These are phyloP conservation scores for Boletus mariae DNA, from an alignment of 1,284 basidiomycete genomes.

Conservation along the genomic window DNA sequence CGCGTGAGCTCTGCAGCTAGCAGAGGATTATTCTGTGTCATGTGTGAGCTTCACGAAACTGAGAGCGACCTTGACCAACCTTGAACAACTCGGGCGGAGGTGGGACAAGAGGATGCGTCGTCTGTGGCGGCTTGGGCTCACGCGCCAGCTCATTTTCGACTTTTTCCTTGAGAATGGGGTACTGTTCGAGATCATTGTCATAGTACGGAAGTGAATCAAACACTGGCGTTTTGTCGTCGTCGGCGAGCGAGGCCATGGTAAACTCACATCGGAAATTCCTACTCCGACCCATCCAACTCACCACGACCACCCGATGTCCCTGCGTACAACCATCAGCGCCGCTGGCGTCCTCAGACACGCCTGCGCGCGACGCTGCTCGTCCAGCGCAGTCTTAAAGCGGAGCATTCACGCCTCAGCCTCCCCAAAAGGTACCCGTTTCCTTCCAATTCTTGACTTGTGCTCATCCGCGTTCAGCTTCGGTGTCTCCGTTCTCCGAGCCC, in stretches of 20 bases:
- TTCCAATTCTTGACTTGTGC: neutral
- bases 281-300: conserved; percentile 26
- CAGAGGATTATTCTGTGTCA: conserved; percentile 56
- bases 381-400: conserved; percentile 6
- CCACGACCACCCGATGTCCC: conserved; percentile 39
- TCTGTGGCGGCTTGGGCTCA: conserved; percentile 54
- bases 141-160: conserved; percentile 71
- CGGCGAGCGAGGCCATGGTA: conserved; percentile 15
- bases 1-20: conserved; percentile 71
- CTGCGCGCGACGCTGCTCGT: conserved; percentile 18
- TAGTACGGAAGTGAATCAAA: conserved; percentile 93
- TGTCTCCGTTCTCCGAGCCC: conserved; percentile 80
- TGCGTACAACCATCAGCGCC: conserved; percentile 46
- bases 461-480: conserved; percentile 47
- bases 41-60: conserved; percentile 7
- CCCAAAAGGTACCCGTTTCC: conserved; percentile 37
- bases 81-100: conserved; percentile 64
- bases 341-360: conserved; percentile 37
- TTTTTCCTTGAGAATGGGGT: conserved; percentile 66
- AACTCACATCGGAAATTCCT: conserved; percentile 16
- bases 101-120: conserved; percentile 70
- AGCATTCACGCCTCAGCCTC: conserved; percentile 24
- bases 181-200: conserved; percentile 85
- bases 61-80: conserved; percentile 41
- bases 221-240: conserved; percentile 26